Evolutionary conservation across 192 early-diverging fungal genomes (phyloP), one percentile per base, ranked within the genome.

Genomic region (Phlyctochytrium planicorne): DNA sequence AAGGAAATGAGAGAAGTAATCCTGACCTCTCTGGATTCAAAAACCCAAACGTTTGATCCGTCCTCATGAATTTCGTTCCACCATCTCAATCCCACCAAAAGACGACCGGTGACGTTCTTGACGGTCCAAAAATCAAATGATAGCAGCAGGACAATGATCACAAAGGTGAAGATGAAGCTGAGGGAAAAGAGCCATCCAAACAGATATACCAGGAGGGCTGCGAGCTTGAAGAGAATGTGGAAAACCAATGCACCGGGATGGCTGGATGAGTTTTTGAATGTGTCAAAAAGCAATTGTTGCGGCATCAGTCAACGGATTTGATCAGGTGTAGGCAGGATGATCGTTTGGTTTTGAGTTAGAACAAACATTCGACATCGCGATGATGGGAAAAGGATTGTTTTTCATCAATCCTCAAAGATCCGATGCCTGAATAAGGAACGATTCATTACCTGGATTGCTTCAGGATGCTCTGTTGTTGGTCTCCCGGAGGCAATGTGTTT

Each of bases 61-160:
- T 98, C 97, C 53, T 96, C 95, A 53, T 87, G 85, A 67, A 98
- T 93, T 77, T 97, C 92, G 79, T 96, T 99, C 97, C 97, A 99
- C 97, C 97, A 99, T 67, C 97, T 87, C 62, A 99, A 78, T 24
- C 97, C 97, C 16, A 99, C 97, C 52, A 99, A 82, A 37, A 98
- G 79, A 56, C 97, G 87, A 0, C 97, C 97, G 25, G 95, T 91
- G 24, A 99, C 91, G 73, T 99, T 99, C 77, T 99, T 99, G 20
- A 98, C 94, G 0, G 94, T 97, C 96, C 96, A 98, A 74, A 99
- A 99, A 63, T 99, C 96, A 78, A 98, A 95, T 2, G 94, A 88
- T 33, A 99, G 87, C 30, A 94, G 82, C 34, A 99, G 82, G 16
- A 96, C 89, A 53, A 91, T 92, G 34, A 98, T 69, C 16, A 99